Evolutionary conservation across 1,284 basidiomycete genomes (phyloP), one percentile per base, ranked within the genome.

Genomic region (Tilletia setariae): DNA sequence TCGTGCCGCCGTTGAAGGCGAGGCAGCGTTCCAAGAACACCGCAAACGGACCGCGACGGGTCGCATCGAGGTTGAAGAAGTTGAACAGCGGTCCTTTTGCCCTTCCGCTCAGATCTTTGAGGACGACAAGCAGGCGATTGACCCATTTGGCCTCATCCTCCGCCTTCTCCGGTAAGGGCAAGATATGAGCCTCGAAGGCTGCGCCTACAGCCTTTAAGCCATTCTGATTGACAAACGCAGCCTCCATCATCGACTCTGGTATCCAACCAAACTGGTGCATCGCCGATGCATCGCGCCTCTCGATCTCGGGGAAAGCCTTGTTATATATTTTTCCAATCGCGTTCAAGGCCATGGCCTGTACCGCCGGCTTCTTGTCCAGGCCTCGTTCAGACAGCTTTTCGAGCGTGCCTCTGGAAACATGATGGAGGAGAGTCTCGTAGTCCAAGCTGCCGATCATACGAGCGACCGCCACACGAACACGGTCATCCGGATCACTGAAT

Each of bases 251-350:
- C 49, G 86, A 85, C 42, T 90, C 86, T 0, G 96, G 94, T 70
- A 99, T 98, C 96, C 96, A 99, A 0, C 88, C 88, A 79, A 98
- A 97, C 66, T 95, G 92, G 23, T 85, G 82, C 21, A 90, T 86
- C 0, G 93, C 92, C 0, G 87, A 85, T 0, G 86, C 84, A 70
- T 93, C 91, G 67, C 89, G 89, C 70, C 88, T 90, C 80, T 95
- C 93, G 93, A 98, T 94, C 81, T 96, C 93, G 0, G 91, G 87
- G 82, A 89, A 94, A 0, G 94, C 94, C 32, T 91, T 84, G 70
- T 87, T 87, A 83, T 91, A 98, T 1, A 97, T 84, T 74, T 88
- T 90, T 2, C 90, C 92, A 0, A 96, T 83, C 9, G 89, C 88
- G 47, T 87, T 88, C 70, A 92, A 86, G 0, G 95, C 92, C 82